phyloP scores from a whole-genome alignment of 2,329 filamentous ascomycete species.

The Cladosporium sp. region DNA sequence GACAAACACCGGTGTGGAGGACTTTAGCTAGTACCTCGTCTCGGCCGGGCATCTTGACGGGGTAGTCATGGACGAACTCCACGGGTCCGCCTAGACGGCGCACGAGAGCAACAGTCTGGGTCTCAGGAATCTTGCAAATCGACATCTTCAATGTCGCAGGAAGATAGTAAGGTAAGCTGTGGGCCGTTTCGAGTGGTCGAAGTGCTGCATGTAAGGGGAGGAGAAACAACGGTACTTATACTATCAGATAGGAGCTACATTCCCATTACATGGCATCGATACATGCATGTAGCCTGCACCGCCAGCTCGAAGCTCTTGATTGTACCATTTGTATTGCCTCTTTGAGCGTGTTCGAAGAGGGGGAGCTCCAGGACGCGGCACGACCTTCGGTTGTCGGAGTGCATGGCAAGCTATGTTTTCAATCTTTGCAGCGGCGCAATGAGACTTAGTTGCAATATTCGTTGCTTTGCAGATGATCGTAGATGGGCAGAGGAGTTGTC shows the following conservation, averaged over 20 bases:
- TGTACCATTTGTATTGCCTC: neutral
- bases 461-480: neutral
- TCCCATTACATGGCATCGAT: neutral
- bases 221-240: neutral
- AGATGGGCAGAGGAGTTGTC: neutral
- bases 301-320: neutral
- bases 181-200: neutral
- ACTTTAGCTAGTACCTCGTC: constrained; percentile 49
- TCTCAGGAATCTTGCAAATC: constrained; percentile 20
- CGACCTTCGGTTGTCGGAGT: neutral
- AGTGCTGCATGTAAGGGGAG: neutral
- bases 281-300: neutral
- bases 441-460: neutral
- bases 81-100: constrained; percentile 42
- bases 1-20: constrained; percentile 48
- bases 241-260: neutral
- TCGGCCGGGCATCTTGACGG: constrained; percentile 40
- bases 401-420: neutral
- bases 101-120: constrained; percentile 46
- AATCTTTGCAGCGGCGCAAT: neutral
- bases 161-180: neutral
- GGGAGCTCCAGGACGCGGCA: neutral
- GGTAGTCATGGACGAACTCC: constrained; percentile 44
- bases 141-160: neutral
- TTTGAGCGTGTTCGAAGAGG: neutral